Percentiles rank a stretch among this genome's conserved stretches.
phyloP scores from a whole-genome alignment of 139 green algal species.

The Tetradesmus lagerheimii region DNA sequence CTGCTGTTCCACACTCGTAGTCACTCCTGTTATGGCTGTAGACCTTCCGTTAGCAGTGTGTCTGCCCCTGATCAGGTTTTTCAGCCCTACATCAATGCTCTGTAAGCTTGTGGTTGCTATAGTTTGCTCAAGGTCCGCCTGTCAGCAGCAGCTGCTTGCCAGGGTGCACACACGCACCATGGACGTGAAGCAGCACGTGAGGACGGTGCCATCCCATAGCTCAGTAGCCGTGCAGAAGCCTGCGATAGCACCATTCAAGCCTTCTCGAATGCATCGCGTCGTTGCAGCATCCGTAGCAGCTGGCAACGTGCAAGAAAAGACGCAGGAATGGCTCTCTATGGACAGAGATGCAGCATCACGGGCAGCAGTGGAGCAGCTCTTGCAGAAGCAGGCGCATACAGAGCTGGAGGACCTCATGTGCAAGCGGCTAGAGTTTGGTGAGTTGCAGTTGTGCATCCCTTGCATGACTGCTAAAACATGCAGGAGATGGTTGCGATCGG shows the following conservation, averaged over 20 bases:
- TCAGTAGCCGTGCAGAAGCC: not conserved
- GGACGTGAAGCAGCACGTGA: not conserved
- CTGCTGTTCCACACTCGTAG: not conserved
- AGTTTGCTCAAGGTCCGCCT: not conserved
- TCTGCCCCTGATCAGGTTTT: not conserved
- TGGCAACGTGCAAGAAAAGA: constrained; percentile 4
- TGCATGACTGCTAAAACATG: not conserved
- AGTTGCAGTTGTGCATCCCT: not conserved
- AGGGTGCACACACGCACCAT: not conserved
- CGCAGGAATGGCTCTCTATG: constrained; percentile 48
- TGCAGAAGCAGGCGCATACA: not conserved
- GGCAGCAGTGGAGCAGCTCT: constrained; percentile 45
- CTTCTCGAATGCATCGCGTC: not conserved
- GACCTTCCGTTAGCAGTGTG: not conserved
- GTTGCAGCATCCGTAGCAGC: constrained; percentile 3
- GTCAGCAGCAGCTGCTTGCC: not conserved
- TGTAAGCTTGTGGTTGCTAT: not conserved
- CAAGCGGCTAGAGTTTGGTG: constrained; percentile 73
- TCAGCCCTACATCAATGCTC: not conserved
- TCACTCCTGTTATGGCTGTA: not conserved
- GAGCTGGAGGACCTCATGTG: constrained; percentile 57
- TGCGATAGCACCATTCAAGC: not conserved
- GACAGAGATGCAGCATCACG: constrained; percentile 37
- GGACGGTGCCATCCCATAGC: not conserved
- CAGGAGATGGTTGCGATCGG: not conserved